These are phyloP conservation scores for Fusarium sp. DNA, from an alignment of 2,329 filamentous ascomycete species.

Conservation along the genomic window DNA sequence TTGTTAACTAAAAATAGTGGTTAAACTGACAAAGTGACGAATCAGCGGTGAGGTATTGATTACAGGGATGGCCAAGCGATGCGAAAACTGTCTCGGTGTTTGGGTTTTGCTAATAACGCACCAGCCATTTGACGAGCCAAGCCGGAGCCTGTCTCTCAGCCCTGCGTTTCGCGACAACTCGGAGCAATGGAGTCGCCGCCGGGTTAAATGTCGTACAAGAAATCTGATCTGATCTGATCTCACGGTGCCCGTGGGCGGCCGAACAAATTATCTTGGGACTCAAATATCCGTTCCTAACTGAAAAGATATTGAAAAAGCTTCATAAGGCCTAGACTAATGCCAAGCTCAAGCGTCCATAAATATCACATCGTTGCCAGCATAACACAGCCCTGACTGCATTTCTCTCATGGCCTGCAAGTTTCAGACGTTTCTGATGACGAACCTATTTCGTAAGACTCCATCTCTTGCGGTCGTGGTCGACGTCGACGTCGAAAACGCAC, in stretches of 20 bases:
- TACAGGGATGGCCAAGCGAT: neutral
- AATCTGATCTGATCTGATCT: neutral
- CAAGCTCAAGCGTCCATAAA: neutral
- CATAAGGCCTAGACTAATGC: neutral
- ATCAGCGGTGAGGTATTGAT: neutral
- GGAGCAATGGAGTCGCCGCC: neutral
- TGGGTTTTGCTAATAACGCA: neutral
- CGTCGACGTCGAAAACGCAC: neutral
- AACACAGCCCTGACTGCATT: neutral
- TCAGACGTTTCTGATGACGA: constrained; percentile 1
- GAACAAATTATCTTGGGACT: neutral
- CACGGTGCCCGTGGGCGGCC: neutral
- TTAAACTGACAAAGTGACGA: neutral
- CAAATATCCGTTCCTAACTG: neutral
- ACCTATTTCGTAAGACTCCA: neutral
- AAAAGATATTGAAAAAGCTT: neutral
- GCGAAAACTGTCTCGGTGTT: neutral
- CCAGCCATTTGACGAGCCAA: neutral
- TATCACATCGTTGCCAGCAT: neutral
- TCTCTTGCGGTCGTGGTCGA: neutral
- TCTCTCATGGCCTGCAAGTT: neutral
- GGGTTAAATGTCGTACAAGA: neutral
- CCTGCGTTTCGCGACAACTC: neutral
- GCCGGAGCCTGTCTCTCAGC: neutral
- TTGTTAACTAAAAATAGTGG: neutral